A percentile compares a stretch with the other conserved stretches of the same genome.
These are phyloP conservation scores for Venturia aucupariae DNA, from an alignment of 2,329 filamentous ascomycete species.

Conservation along the genomic window DNA sequence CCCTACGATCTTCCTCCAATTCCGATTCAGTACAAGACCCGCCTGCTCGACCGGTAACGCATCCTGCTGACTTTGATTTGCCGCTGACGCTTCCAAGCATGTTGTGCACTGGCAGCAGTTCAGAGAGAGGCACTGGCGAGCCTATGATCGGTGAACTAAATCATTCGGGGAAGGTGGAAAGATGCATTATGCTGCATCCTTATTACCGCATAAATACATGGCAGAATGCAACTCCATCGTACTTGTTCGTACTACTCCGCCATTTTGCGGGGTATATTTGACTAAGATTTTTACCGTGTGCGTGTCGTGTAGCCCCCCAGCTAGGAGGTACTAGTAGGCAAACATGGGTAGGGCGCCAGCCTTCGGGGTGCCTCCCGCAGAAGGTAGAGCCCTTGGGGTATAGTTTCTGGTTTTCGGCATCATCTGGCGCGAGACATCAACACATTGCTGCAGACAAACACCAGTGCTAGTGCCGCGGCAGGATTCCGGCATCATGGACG, in stretches of 20 bases:
- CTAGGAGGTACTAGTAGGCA: no score
- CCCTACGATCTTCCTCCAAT: neutral
- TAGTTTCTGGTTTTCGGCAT: neutral
- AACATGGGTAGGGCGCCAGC: neutral
- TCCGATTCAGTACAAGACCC: neutral
- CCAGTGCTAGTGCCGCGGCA: neutral
- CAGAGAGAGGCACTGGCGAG: neutral
- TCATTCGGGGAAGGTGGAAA: neutral
- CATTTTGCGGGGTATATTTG: neutral
- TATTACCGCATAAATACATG: neutral
- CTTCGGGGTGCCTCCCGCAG: neutral
- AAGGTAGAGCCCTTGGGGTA: neutral
- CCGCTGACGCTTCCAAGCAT: neutral
- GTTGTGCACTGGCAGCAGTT: neutral
- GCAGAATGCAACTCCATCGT: neutral
- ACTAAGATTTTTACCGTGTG: neutral
- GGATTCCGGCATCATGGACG: neutral
- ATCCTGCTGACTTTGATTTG: neutral
- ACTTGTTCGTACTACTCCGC: neutral
- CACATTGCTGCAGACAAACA: neutral
- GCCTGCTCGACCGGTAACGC: neutral
- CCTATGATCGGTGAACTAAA: neutral
- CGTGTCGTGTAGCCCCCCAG: neutral
- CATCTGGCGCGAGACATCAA: neutral
- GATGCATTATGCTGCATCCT: neutral